Base-by-base conservation (phyloP, 768 basidiomycete genomes). In the Pleurotus giganteus region DNA sequence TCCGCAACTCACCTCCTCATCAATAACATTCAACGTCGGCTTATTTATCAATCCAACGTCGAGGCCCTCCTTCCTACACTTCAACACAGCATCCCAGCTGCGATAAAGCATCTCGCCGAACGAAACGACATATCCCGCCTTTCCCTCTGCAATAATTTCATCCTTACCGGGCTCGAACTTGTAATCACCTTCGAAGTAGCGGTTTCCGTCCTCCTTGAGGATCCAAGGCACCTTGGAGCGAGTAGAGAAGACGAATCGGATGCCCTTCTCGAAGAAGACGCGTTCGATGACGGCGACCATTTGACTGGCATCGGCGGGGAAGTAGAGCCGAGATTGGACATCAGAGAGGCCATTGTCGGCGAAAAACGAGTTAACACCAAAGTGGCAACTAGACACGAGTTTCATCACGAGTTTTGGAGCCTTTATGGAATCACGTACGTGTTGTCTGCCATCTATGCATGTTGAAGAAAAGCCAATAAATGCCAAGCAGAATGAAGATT, bases 71-170 rank as follows among this genome's bases (percentile, higher is more conserved):
- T 86, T 71, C 58, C 89, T 77, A 65, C 84, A 83, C 26, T 84
- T 77, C 55, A 91, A 69, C 41, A 94, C 91, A 12, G 92, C 92
- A 64, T 94, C 92, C 72, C 78, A 88, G 37, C 87, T 80, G 57
- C 92, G 78, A 69, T 94, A 90, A 19, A 93, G 71, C 88, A 90
- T 90, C 69, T 94, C 91, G 15, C 92, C 92, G 61, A 87, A 93
- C 2, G 88, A 80, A 36, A 94, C 86, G 27, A 94, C 87, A 60
- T 91, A 94, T 31, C 92, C 92, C 2, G 79, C 86, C 29, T 70
- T 86, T 39, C 91, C 91, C 64, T 91, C 88, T 9, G 77, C 71
- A 61, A 94, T 87, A 21, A 85, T 70, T 69, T 94, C 92, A 63
- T 94, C 91, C 69, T 89, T 91, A 26, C 91, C 90, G 5, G 91